These are phyloP conservation scores for Persicaria tinctoria DNA, from an alignment of 148 eudicot genomes.

Conservation along the genomic window DNA sequence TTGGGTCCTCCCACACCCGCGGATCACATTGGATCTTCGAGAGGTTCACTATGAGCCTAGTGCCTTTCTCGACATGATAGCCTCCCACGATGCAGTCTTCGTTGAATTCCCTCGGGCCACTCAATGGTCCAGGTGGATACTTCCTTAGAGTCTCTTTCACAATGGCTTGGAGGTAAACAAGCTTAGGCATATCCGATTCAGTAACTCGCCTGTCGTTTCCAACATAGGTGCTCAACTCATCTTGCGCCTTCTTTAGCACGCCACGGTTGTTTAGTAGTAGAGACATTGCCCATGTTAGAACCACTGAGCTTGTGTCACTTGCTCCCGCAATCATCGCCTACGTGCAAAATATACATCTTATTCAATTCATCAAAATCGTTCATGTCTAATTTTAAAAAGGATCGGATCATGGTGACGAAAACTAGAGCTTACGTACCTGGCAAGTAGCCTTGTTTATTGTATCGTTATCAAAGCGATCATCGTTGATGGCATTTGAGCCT, in stretches of 20 bases:
- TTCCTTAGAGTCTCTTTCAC: conserved; percentile 27
- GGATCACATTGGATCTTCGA: conserved; percentile 36
- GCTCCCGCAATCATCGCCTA: conserved; percentile 7
- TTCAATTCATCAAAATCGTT: background rate
- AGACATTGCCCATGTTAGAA: conserved; percentile 30
- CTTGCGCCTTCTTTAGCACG: conserved; percentile 24
- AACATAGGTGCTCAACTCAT: conserved; percentile 20
- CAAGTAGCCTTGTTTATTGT: conserved; percentile 18
- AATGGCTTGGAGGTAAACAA: conserved; percentile 32
- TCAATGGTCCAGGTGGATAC: conserved; percentile 22
- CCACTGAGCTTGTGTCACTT: conserved; percentile 17
- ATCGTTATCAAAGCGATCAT: background rate
- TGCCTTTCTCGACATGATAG: conserved; percentile 26
- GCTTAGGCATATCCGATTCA: conserved; percentile 19
- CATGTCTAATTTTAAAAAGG: background rate
- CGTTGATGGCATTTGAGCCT: background rate
- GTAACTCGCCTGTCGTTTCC: conserved; percentile 22
- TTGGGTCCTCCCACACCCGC: conserved; percentile 18
- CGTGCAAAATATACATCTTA: background rate
- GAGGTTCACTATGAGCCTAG: conserved; percentile 21
- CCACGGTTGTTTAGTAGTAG: conserved; percentile 22
- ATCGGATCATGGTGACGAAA: background rate
- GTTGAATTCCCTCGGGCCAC: conserved; percentile 13
- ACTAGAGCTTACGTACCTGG: conserved; percentile 10
- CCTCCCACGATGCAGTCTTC: conserved; percentile 22